Percentiles rank a stretch among this genome's conserved stretches.
Evolutionary conservation across 2,329 filamentous ascomycete species (phyloP).

Genomic region (Aspergillus sp.): DNA sequence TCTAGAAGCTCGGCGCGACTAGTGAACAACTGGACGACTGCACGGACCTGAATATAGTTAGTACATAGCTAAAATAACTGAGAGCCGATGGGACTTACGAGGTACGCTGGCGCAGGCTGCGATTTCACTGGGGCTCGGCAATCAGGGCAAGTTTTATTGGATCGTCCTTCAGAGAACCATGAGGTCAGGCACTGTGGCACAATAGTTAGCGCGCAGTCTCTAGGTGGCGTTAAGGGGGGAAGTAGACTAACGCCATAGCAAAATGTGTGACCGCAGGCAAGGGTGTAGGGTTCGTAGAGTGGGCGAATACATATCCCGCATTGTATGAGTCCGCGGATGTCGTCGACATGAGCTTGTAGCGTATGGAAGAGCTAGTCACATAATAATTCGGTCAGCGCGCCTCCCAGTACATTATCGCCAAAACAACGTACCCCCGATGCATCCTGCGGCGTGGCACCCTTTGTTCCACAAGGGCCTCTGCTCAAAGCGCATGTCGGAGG

Average conservation of each 20-base stretch:
- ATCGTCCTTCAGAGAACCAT: constrained; percentile 55
- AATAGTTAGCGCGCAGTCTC: constrained; percentile 11
- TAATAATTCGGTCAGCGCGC: constrained; percentile 14
- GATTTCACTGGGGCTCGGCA: constrained; percentile 61
- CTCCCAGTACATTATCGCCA: neutral
- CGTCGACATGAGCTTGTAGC: constrained; percentile 57
- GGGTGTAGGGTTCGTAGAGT: constrained; percentile 68
- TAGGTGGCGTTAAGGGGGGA: neutral
- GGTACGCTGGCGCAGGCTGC: constrained; percentile 63
- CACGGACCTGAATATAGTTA: constrained; percentile 52
- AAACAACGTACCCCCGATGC: constrained; percentile 30
- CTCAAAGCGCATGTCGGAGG: constrained; percentile 10
- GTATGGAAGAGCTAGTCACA: constrained; percentile 39
- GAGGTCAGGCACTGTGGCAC: constrained; percentile 55
- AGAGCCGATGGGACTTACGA: constrained; percentile 45
- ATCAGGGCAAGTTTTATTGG: constrained; percentile 67
- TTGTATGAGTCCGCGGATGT: constrained; percentile 60
- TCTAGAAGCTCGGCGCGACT: constrained; percentile 61
- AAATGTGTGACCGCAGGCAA: constrained; percentile 69
- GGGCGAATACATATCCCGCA: constrained; percentile 69
- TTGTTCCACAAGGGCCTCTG: constrained; percentile 11
- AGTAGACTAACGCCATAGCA: constrained; percentile 61
- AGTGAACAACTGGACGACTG: constrained; percentile 64
- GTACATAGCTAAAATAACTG: neutral
- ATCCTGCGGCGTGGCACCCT: constrained; percentile 19